Evolutionary conservation across 805 yeast species (phyloP).

Genomic region (Isabelozyma gotoi): DNA sequence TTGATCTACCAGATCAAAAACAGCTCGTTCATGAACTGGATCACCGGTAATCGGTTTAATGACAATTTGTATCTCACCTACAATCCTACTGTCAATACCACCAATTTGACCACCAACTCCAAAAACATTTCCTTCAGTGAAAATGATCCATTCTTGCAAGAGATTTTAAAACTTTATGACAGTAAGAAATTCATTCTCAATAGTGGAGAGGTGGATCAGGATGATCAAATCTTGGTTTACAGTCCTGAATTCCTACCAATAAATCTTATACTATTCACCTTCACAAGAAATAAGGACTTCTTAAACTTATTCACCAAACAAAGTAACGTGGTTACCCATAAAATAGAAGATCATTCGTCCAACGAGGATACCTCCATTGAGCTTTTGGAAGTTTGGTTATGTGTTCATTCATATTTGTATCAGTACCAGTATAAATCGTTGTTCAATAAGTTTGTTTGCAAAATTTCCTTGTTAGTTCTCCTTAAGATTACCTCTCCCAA

Average conservation of each 20-base stretch:
- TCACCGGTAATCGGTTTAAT: constrained; percentile 20
- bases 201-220: constrained; percentile 4
- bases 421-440: constrained; percentile 36
- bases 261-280: constrained; percentile 11
- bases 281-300: constrained; percentile 14
- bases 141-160: constrained; percentile 16
- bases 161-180: constrained; percentile 13
- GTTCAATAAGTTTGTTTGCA: constrained; percentile 21
- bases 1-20: constrained; percentile 17
- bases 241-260: constrained; percentile 17
- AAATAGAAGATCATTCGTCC: constrained; percentile 13
- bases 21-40: constrained; percentile 33
- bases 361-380: constrained; percentile 13
- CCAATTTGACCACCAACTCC: constrained; percentile 12
- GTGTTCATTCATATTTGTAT: constrained; percentile 35
- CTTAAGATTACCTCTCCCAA: constrained; percentile 11
- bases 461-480: constrained; percentile 25
- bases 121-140: constrained; percentile 5
- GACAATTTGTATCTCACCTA: constrained; percentile 16
- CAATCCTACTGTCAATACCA: constrained; percentile 14
- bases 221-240: constrained; percentile 9
- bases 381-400: constrained; percentile 32
- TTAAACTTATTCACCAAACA: constrained; percentile 13
- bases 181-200: constrained; percentile 6
- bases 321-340: constrained; percentile 5